These are phyloP conservation scores for Coemansia sp. DNA, from an alignment of 192 early-diverging fungal species.

Conservation along the genomic window DNA sequence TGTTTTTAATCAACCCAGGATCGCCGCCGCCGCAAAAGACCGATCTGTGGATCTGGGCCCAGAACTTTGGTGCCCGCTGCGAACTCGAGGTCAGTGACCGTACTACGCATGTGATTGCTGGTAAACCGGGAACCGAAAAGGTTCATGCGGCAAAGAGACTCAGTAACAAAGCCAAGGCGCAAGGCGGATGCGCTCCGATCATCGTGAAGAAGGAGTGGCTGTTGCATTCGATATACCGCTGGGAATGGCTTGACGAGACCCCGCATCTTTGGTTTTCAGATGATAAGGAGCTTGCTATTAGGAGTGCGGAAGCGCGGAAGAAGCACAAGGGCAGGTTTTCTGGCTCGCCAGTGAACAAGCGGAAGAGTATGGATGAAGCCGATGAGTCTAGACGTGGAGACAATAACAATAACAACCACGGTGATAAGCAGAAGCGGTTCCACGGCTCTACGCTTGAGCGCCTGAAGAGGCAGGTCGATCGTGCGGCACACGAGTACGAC, in stretches of 20 bases:
- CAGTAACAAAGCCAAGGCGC: conserved; percentile 57
- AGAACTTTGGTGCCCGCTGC: conserved; percentile 81
- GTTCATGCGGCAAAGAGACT: conserved; percentile 63
- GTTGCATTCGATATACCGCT: conserved; percentile 67
- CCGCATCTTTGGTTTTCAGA: conserved; percentile 57
- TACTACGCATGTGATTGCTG: conserved; percentile 89
- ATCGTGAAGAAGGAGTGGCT: conserved; percentile 60
- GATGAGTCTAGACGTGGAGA: not conserved
- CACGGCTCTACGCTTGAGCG: conserved; percentile 19
- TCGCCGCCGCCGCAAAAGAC: conserved; percentile 60
- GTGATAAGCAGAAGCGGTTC: conserved; percentile 16
- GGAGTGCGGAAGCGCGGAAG: not conserved
- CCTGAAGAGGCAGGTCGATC: conserved; percentile 21
- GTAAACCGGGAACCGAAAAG: conserved; percentile 76
- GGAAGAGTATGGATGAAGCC: conserved; percentile 12
- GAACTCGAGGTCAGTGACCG: conserved; percentile 57
- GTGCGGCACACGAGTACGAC: conserved; percentile 39
- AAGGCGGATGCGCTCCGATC: conserved; percentile 56
- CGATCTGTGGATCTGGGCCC: conserved; percentile 81
- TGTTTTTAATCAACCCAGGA: conserved; percentile 66
- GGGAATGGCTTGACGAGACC: conserved; percentile 70
- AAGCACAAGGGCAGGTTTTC: not conserved
- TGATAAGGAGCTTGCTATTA: conserved; percentile 24
- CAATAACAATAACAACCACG: not conserved
- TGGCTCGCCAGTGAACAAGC: conserved; percentile 10